Evolutionary conservation across 306 rosid genomes (phyloP), one percentile per base, ranked within the genome.

Genomic region (Rosa chinensis): DNA sequence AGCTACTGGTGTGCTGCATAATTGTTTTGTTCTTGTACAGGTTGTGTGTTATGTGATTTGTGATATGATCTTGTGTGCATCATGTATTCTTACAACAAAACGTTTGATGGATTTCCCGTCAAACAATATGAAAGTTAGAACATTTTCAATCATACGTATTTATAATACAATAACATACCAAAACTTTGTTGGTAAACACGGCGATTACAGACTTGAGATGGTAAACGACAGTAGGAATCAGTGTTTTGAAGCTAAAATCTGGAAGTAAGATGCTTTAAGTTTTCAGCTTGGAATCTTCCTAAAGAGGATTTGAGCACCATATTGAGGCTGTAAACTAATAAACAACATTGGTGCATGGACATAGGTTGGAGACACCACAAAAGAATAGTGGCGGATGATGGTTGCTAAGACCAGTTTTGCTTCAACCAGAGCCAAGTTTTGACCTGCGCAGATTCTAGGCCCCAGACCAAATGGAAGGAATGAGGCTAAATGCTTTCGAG

Each of bases 381-480:
- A 76, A 39, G 83, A 88, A 78, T 78, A 89, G 42, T 66, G 71
- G 20, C 69, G 80, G 10, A 91, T n/a, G 72, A 91, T 67, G 85
- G 84, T 85, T n/a, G 90, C 85, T 20, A 89, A 70, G 17, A 81
- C 86, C 6, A 83, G 47, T 67, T 85, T 91, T 7, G 91, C 88
- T 80, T 91, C 97, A 66, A 77, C 80, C 79, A 91, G 13, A 4
- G 93, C 93, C 79, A 90, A 66, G 72, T 82, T 93, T 75, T 90
- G 93, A 74, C 95, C 93, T 2, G 88, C 86, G 9, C 97, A 93
- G 16, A 81, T 83, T 77, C 89, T 78, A 66, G 87, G 87, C 14
- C 95, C 95, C 53, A 87, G 70, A 45, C 91, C 90, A 23, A 93
- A 91, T 10, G 95, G 92, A 71, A 86, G 61, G 76, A 82, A 91